phyloP scores from a whole-genome alignment of 2,329 filamentous ascomycete genomes.

The Aaosphaeria arxii region DNA sequence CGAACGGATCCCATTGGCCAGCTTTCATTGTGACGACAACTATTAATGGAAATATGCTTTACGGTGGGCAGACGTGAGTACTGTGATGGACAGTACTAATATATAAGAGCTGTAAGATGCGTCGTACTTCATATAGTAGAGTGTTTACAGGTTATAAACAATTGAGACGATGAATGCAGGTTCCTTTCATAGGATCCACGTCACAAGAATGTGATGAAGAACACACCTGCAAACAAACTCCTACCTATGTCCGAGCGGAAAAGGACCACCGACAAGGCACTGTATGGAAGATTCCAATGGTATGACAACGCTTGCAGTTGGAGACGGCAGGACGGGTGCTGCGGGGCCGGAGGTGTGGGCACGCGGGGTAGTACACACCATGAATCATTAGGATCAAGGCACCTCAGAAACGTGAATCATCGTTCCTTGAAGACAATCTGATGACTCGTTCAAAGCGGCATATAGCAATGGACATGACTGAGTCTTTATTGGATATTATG shows the following conservation, averaged over 20 bases:
- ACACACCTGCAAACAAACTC: not conserved
- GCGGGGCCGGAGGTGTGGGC: no score
- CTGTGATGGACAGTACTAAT: constrained; percentile 8
- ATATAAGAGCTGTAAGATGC: not conserved
- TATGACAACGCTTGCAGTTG: no score
- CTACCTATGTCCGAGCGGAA: not conserved
- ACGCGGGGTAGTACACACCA: not conserved
- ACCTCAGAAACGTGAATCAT: not conserved
- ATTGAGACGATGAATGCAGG: no score
- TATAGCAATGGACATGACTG: not conserved
- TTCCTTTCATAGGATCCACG: no score
- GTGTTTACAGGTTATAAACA: no score
- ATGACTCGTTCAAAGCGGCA: not conserved
- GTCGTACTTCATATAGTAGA: no score
- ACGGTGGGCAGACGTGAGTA: constrained; percentile 5
- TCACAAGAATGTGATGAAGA: not conserved
- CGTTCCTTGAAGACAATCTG: not conserved
- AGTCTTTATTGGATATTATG: no score
- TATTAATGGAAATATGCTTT: not conserved
- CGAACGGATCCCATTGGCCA: constrained; percentile 28
- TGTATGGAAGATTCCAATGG: not conserved
- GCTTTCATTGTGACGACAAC: constrained; percentile 19
- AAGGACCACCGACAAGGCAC: not conserved
- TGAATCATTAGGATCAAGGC: not conserved
- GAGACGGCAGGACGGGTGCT: no score